These are phyloP conservation scores for Trifolium pratense DNA, from an alignment of 306 rosid species.

Conservation along the genomic window DNA sequence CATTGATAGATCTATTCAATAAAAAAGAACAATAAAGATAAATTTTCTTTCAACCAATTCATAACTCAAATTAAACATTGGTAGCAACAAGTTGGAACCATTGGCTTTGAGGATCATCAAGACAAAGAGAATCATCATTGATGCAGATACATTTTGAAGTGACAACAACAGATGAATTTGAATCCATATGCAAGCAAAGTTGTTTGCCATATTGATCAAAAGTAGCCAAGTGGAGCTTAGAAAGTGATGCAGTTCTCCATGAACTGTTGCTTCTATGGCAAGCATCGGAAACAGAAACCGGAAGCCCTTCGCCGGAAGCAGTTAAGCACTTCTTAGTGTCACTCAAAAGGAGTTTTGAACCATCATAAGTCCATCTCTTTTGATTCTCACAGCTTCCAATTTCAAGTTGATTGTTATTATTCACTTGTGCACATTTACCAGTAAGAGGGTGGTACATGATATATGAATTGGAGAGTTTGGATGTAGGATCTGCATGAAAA, in stretches of 20 bases:
- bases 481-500: constrained; percentile 55
- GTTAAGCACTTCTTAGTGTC: constrained; percentile 41
- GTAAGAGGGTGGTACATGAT: constrained; percentile 51
- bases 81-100: constrained; percentile 58
- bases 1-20: neutral
- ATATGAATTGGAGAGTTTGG: constrained; percentile 27
- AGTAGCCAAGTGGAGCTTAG: constrained; percentile 56
- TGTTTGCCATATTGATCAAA: constrained; percentile 6
- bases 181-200: constrained; percentile 49
- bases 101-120: constrained; percentile 53
- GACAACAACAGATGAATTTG: constrained; percentile 44
- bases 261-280: constrained; percentile 43
- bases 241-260: constrained; percentile 48
- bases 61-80: constrained; percentile 43
- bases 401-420: constrained; percentile 47
- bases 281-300: constrained; percentile 43
- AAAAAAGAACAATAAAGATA: neutral
- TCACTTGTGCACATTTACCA: constrained; percentile 52
- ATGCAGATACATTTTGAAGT: constrained; percentile 55
- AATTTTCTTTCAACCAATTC: neutral
- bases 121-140: constrained; percentile 47
- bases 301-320: constrained; percentile 41
- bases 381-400: constrained; percentile 46
- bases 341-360: constrained; percentile 25
- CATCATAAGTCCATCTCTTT: constrained; percentile 45